phyloP scores from a whole-genome alignment of 2,329 filamentous ascomycete genomes.

The Furcasterigmium furcatum region DNA sequence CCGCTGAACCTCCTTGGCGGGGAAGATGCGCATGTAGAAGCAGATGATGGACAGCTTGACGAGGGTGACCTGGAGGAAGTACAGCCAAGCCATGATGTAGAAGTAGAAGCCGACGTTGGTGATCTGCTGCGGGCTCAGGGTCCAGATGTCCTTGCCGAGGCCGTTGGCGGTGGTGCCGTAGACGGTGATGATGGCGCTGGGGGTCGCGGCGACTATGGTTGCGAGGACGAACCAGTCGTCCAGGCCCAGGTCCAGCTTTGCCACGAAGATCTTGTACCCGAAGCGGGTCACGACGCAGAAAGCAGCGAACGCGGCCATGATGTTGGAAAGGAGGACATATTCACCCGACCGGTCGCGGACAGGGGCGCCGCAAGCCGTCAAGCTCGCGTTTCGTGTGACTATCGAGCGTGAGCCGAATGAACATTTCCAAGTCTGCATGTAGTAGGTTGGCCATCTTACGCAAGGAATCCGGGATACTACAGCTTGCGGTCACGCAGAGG shows the following conservation, averaged over 20 bases:
- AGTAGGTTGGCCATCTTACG: constrained; percentile 5
- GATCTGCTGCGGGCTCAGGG: constrained; percentile 31
- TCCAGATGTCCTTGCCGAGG: constrained; percentile 43
- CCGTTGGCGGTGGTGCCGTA: constrained; percentile 27
- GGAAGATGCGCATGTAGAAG: constrained; percentile 51
- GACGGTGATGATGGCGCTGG: constrained; percentile 23
- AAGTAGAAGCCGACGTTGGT: constrained; percentile 34
- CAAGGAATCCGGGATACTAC: constrained; percentile 15
- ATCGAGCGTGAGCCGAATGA: background rate
- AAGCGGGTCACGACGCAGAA: constrained; percentile 34
- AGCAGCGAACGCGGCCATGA: constrained; percentile 27
- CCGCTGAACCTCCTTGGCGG: constrained; percentile 23
- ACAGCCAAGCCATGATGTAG: constrained; percentile 34
- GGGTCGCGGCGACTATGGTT: constrained; percentile 19
- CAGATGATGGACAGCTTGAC: constrained; percentile 45
- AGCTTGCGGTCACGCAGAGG: constrained; percentile 14
- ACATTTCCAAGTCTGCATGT: background rate
- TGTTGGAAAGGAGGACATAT: constrained; percentile 23
- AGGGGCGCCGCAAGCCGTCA: constrained; percentile 18
- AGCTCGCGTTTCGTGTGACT: constrained; percentile 19
- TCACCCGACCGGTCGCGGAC: constrained; percentile 23
- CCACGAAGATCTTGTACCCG: constrained; percentile 23
- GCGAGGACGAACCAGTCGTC: constrained; percentile 31
- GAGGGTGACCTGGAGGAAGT: constrained; percentile 37
- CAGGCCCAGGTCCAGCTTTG: constrained; percentile 24